phyloP scores from a whole-genome alignment of 2,329 filamentous ascomycete genomes.

The Thielaviopsis cerberus region DNA sequence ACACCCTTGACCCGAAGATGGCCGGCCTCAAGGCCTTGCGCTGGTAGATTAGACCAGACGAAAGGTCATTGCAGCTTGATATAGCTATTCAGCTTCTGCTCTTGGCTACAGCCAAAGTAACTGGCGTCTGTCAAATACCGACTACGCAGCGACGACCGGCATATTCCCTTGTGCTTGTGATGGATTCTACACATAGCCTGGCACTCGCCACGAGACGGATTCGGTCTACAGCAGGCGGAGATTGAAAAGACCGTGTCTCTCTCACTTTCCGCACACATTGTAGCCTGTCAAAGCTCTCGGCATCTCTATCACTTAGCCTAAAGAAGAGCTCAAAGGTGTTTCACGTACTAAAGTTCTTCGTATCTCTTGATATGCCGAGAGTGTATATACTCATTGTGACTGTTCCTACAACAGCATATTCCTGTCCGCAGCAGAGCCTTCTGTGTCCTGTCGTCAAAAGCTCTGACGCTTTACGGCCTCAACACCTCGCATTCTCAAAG shows the following conservation, averaged over 20 bases:
- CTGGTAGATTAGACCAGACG: not conserved
- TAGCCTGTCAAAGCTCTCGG: too few relatives aligned
- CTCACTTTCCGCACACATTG: too few relatives aligned
- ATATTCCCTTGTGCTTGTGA: not conserved
- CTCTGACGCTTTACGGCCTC: not conserved
- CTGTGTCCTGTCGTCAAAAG: not conserved
- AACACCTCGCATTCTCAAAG: not conserved
- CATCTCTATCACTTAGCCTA: too few relatives aligned
- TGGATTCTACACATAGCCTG: too few relatives aligned
- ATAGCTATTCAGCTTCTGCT: not conserved
- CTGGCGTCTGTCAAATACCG: not conserved
- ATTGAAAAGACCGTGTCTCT: too few relatives aligned
- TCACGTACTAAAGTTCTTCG: too few relatives aligned
- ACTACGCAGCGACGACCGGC: not conserved
- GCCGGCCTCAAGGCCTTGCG: not conserved
- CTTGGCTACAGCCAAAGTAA: not conserved
- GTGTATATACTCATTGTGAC: not conserved
- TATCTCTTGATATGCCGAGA: too few relatives aligned
- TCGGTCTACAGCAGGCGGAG: too few relatives aligned
- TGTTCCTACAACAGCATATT: not conserved
- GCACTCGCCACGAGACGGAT: too few relatives aligned
- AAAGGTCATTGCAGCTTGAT: not conserved
- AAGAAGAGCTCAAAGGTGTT: too few relatives aligned
- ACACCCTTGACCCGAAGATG: not conserved
- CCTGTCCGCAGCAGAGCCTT: too few relatives aligned